A percentile compares a stretch with the other conserved stretches of the same genome.
Conservation (phyloP, 257 asterid species). For the Henckelia pumila region DNA sequence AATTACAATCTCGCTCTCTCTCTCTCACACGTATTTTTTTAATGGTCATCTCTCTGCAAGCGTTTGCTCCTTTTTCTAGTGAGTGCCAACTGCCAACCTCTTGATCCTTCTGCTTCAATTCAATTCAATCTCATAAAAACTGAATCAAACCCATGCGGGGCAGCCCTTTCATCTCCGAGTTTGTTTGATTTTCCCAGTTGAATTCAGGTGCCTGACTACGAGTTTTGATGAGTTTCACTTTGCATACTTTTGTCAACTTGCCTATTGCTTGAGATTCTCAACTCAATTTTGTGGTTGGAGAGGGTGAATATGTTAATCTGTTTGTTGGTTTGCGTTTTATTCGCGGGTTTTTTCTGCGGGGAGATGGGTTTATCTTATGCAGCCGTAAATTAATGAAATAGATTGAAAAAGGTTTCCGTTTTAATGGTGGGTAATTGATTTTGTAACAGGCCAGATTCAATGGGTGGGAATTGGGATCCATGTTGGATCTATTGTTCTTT, state of each 20-base stretch:
- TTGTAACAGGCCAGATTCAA: slow-evolving; percentile 59
- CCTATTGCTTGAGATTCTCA: neutral
- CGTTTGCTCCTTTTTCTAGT: neutral
- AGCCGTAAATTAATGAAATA: slow-evolving; percentile 28
- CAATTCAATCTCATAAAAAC: neutral
- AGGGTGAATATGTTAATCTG: neutral
- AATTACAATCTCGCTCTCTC: neutral
- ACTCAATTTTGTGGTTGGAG: neutral
- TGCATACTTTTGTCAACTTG: neutral
- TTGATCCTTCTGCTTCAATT: neutral
- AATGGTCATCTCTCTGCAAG: neutral
- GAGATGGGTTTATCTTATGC: slow-evolving; percentile 38
- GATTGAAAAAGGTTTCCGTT: slow-evolving; percentile 1
- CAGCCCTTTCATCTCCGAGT: neutral
- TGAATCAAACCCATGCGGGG: neutral
- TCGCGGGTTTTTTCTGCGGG: slow-evolving; percentile 21
- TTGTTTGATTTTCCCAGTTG: neutral
- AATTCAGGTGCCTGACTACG: neutral
- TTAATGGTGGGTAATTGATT: slow-evolving; percentile 30
- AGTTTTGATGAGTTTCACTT: neutral
- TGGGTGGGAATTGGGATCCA: slow-evolving; percentile 86
- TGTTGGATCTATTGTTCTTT: slow-evolving; percentile 64
- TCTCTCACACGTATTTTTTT: neutral
- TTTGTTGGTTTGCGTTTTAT: neutral
- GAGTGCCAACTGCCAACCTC: neutral